Base-by-base conservation (phyloP, 805 yeast genomes). In the Schwanniomyces yamadae region DNA sequence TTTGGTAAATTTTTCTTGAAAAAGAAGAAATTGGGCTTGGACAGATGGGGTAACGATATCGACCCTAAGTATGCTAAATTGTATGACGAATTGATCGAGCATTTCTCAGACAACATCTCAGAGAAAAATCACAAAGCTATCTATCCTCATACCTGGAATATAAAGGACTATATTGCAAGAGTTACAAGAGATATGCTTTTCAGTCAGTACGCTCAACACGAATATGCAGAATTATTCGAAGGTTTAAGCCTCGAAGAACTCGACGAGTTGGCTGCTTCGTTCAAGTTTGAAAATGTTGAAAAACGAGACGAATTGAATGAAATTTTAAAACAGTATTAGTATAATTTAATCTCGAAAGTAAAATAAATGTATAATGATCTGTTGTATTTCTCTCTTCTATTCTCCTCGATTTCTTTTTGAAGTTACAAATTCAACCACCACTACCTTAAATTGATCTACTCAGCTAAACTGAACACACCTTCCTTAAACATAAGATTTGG, bases 181-280 rank as follows among this genome's bases (percentile, higher is more conserved):
- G 71, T 62, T n/a, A 29, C 62, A 10, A 61, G 72, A 41, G 75
- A 71, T 24, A 61, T 61, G 59, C 49, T 73, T 28, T 57, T 73
- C 37, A 61, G 70, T 13, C 71, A 72, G 47, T 66, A 64, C 40
- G 54, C 65, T 21, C 65, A 62, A 37, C 64, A 65, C 39, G 77
- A 71, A 42, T 73, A 61, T 42, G 76, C 77, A 9, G 72, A 68
- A 21, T 59, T 61, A 21, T 68, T 67, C 39, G 62, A 51, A 22
- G 73, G 55, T 25, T 61, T 71, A 44, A 44, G 58, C 4, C 64
- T 63, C 35, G 75, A 71, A 22, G 75, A 73, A 22, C 55, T 73
- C 38, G 78, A 73, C 45, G 76, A 69, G 42, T 55, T 73, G 49
- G 78, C 78, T 20, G 73, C 70, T n/a, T 57, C 63, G 34, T 73